phyloP scores from a whole-genome alignment of 73 alveolate species.

The Stentor roeselii region DNA sequence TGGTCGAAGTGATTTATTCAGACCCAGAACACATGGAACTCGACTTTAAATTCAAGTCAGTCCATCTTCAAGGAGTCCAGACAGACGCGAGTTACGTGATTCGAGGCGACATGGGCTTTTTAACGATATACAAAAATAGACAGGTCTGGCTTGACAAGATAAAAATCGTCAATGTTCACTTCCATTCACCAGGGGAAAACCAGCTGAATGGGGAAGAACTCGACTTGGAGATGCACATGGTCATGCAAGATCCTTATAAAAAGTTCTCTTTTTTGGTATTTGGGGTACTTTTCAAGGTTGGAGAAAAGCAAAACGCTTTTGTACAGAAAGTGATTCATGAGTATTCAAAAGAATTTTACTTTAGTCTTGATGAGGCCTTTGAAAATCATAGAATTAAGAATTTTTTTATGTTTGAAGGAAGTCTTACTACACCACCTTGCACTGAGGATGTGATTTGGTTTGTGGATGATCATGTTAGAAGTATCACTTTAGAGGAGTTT shows the following conservation, averaged over 20 bases:
- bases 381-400: background rate
- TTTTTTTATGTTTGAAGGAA: slow-evolving; percentile 44
- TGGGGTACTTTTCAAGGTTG: slow-evolving; percentile 20
- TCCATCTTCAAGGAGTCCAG: background rate
- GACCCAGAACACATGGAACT: background rate
- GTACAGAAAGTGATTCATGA: background rate
- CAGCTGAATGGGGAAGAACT: slow-evolving; percentile 41
- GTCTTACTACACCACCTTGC: slow-evolving; percentile 82
- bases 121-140: slow-evolving; percentile 32
- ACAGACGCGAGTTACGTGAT: background rate
- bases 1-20: background rate
- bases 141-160: slow-evolving; percentile 14
- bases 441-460: slow-evolving; percentile 76
- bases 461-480: slow-evolving; percentile 36
- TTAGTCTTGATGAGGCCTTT: background rate
- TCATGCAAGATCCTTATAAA: slow-evolving; percentile 33
- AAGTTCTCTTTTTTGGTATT: background rate
- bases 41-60: background rate
- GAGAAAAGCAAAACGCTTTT: background rate
- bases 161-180: slow-evolving; percentile 37
- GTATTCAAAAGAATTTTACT: background rate
- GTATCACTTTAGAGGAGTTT: slow-evolving; percentile 45
- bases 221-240: slow-evolving; percentile 63
- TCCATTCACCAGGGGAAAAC: slow-evolving; percentile 63
- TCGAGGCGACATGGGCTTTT: slow-evolving; percentile 4